A percentile compares a stretch with the other conserved stretches of the same genome.
phyloP scores from a whole-genome alignment of 768 basidiomycete species.

The Coprinellus micaceus region DNA sequence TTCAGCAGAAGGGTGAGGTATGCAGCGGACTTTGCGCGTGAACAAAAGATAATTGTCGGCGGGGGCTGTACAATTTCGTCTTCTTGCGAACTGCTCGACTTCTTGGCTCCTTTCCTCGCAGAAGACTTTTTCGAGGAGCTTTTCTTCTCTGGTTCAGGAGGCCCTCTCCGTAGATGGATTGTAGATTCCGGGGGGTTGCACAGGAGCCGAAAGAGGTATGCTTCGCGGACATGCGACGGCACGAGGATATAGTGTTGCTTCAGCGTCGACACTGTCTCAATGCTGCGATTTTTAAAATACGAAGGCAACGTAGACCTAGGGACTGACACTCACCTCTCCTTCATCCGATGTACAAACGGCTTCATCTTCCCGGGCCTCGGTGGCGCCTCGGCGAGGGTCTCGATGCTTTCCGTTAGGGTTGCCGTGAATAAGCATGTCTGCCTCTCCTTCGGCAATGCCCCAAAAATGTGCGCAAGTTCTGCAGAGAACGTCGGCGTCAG shows the following conservation, averaged over 20 bases:
- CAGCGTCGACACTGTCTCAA: slow-evolving; percentile 85
- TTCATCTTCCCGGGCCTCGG: slow-evolving; percentile 80
- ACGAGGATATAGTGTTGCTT: slow-evolving; percentile 89
- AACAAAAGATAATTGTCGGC: slow-evolving; percentile 94
- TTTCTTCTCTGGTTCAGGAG: slow-evolving; percentile 47
- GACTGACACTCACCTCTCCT: slow-evolving; percentile 47
- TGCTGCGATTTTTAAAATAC: slow-evolving; percentile 37
- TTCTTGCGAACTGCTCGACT: slow-evolving; percentile 37
- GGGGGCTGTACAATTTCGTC: slow-evolving; percentile 73
- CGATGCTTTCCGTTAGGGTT: slow-evolving; percentile 84
- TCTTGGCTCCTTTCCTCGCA: slow-evolving; percentile 24
- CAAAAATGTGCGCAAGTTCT: slow-evolving; percentile 78
- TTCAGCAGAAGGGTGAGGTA: slow-evolving; percentile 82
- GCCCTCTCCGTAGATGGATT: slow-evolving; percentile 57
- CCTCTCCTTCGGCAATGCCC: slow-evolving; percentile 73
- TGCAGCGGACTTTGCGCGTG: slow-evolving; percentile 81
- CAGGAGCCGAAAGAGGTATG: slow-evolving; percentile 86
- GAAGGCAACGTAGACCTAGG: not conserved
- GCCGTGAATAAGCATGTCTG: slow-evolving; percentile 98
- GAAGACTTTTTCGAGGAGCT: slow-evolving; percentile 17
- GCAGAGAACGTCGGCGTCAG: slow-evolving; percentile 86
- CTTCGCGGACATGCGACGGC: slow-evolving; percentile 91
- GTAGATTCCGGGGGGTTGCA: slow-evolving; percentile 85
- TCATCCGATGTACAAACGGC: slow-evolving; percentile 83
- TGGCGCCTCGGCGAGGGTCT: slow-evolving; percentile 64